A percentile compares a stretch with the other conserved stretches of the same genome.
Conservation (phyloP, 345 rosid species). For the Carallia brachiata region DNA sequence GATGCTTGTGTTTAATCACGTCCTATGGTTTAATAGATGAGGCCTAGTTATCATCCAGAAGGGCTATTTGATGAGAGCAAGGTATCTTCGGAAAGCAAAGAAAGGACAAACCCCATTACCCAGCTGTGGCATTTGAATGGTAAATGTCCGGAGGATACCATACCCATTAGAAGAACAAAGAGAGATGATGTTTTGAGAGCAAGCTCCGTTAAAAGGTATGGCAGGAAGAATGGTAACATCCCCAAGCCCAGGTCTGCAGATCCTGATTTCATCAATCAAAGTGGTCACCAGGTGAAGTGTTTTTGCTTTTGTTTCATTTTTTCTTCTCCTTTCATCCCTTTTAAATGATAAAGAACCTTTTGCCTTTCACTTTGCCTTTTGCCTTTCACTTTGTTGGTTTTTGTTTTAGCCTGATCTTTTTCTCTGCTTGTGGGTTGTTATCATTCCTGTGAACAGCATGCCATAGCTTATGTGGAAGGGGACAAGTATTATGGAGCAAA, state of each 20-base stretch:
- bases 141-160: slow-evolving; percentile 67
- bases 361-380: not conserved
- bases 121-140: slow-evolving; percentile 91
- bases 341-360: not conserved
- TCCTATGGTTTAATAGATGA: slow-evolving; percentile 45
- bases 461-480: slow-evolving; percentile 90
- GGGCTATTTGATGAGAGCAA: slow-evolving; percentile 69
- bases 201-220: slow-evolving; percentile 80
- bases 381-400: not conserved
- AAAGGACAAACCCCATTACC: slow-evolving; percentile 45
- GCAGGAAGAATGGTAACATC: slow-evolving; percentile 68
- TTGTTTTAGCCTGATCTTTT: slow-evolving; percentile 11
- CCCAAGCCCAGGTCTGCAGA: slow-evolving; percentile 85
- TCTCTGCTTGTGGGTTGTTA: slow-evolving; percentile 17
- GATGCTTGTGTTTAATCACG: not conserved
- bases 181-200: slow-evolving; percentile 82
- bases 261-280: slow-evolving; percentile 69
- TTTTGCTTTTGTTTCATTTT: not conserved
- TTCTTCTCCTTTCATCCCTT: not conserved
- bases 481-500: slow-evolving; percentile 88
- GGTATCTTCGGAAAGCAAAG: slow-evolving; percentile 41
- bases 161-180: slow-evolving; percentile 83
- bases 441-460: slow-evolving; percentile 55
- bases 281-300: slow-evolving; percentile 77
- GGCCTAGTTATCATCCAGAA: slow-evolving; percentile 78